Evolutionary conservation across 164 flowering plant genomes (phyloP).

Genomic region (Magnolia kwangsiensis): DNA sequence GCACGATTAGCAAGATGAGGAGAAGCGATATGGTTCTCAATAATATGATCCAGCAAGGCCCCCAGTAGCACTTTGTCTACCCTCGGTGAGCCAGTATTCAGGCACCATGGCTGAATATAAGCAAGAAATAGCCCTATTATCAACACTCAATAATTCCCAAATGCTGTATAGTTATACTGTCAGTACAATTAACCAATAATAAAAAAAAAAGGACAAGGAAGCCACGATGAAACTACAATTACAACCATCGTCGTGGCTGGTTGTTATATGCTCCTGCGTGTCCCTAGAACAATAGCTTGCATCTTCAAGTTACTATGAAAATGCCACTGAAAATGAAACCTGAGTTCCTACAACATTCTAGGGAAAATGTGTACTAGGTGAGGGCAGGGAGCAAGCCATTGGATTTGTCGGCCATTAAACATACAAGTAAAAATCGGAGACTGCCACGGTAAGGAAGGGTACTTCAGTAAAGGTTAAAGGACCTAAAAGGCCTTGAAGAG

Average conservation of each 20-base stretch:
- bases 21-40: slow-evolving; percentile 82
- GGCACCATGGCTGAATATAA: slow-evolving; percentile 76
- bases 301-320: too few relatives aligned
- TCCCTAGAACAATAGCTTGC: too few relatives aligned
- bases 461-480: too few relatives aligned
- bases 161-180: neutral
- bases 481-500: too few relatives aligned
- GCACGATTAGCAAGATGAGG: slow-evolving; percentile 83
- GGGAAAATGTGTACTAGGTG: too few relatives aligned
- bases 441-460: too few relatives aligned
- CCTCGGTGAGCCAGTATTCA: slow-evolving; percentile 94
- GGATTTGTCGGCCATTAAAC: too few relatives aligned
- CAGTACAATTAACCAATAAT: too few relatives aligned
- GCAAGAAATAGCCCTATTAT: neutral
- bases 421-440: too few relatives aligned
- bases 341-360: too few relatives aligned
- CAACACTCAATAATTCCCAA: neutral
- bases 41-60: slow-evolving; percentile 68
- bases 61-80: slow-evolving; percentile 98
- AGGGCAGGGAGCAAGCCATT: too few relatives aligned
- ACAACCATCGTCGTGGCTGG: neutral
- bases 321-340: too few relatives aligned
- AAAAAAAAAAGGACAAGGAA: neutral
- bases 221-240: neutral
- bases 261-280: neutral